Evolutionary conservation across 257 asterid species (phyloP), one percentile per base, ranked within the genome.

Genomic region (Solanum phureja): DNA sequence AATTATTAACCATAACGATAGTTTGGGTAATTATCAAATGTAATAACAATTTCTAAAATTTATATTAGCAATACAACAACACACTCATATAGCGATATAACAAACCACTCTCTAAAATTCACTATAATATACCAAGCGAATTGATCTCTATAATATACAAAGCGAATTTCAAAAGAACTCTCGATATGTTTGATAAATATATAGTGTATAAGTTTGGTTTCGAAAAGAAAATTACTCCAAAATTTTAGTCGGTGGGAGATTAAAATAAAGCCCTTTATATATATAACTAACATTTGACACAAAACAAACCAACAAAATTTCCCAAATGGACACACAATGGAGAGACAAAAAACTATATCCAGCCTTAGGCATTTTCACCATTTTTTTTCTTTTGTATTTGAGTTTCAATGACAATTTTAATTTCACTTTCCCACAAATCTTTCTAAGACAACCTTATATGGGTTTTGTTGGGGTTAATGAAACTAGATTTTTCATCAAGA

Each of bases 401-500:
- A 90, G 86, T 77, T 91, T 88, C 87, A 88, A 52, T 52, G 93
- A 88, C 83, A 75, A 87, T 64, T 66, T 89, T 46, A 69, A 60
- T 77, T 86, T 91, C 12, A 73, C 89, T 0, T 82, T 88, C 56
- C 92, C 95, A 82, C 69, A 82, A 3, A 87, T 90, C 44, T 49
- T 89, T 31, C 21, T 87, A 66, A 86, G 92, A 93, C 91, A 81
- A 33, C 92, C 93, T 68, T 46, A 52, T 69, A 90, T 90, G 93
- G 87, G 85, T 49, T 93, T 93, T 58, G 93, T 90, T 71, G 94
- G 94, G 79, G 93, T 93, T 82, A 91, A 93, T 89, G 86, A 88
- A 89, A 93, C 95, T 88, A 90, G 93, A 81, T 93, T 93, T 88
- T 88, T 90, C 88, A 86, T 91, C 89, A 76, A 52, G 86, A 60